Conservation (phyloP, 345 rosid genomes). For the Balakata baccata region DNA sequence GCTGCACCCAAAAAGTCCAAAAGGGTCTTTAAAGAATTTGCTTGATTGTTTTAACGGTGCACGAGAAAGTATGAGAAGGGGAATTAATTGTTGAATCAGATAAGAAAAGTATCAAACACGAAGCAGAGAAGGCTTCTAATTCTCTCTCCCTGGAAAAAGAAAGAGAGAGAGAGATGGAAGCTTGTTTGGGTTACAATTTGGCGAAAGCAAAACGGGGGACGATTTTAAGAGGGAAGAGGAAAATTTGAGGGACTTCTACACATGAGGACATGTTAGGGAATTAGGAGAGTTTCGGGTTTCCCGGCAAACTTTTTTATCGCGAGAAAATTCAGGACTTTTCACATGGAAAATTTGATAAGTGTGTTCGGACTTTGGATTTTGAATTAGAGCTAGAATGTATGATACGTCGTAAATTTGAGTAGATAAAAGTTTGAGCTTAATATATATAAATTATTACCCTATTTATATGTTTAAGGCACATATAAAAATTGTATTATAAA, state of each 20-base stretch:
- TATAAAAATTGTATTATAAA: no score
- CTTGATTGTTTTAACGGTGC: conserved; percentile 3
- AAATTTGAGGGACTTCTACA: no score
- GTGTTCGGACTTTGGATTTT: no score
- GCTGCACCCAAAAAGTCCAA: background rate
- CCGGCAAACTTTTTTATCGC: background rate
- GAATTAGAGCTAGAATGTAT: no score
- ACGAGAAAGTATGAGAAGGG: background rate
- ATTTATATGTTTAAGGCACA: no score
- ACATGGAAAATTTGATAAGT: background rate
- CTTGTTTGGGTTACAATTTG: background rate
- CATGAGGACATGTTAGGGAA: background rate
- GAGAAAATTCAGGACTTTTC: background rate
- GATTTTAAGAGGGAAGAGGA: background rate
- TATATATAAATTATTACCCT: no score
- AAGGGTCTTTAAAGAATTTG: background rate
- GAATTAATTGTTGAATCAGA: background rate
- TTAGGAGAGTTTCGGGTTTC: conserved; percentile 1
- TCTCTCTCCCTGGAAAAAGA: background rate
- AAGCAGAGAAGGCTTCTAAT: background rate
- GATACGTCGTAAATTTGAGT: no score
- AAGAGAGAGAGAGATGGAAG: background rate
- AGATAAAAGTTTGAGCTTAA: no score
- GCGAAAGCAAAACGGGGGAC: no score
- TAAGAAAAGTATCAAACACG: conserved; percentile 15